Evolutionary conservation across 2,329 filamentous ascomycete species (phyloP), one percentile per base, ranked within the genome.

Genomic region (Diaporthe citriasiana): DNA sequence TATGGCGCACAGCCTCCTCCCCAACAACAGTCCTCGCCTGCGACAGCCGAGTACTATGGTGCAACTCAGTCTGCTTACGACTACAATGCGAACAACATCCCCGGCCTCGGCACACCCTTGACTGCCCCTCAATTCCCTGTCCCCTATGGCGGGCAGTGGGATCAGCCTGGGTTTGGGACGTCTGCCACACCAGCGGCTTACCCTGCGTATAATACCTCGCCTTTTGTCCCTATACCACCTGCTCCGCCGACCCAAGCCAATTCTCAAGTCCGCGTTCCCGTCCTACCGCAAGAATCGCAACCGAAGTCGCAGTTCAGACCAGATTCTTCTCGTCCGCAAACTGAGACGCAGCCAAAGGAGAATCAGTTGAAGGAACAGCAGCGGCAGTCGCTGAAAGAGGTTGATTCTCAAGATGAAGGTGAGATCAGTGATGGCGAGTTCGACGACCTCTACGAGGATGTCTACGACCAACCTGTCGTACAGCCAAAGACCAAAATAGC

Each of bases 391-490:
- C 15, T 17, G 55, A 66, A 56, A 25, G 69, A 75, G 19, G 35
- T 53, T 25, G 77, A 79, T 10, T 78, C 78, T 27, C 75, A 82
- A 35, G 94, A 97, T 79, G 94, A 97, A 78, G 94, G 93, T 22
- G 94, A 97, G 81, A 81, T 97, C 40, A 93, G 91, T 76, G 94
- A 96, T 78, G 89, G 87, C 25, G 91, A 93, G 77, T 86, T 88
- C 65, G 88, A 91, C 66, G 88, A 91, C 77, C 78, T 88, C 3
- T 90, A 91, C 75, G 87, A 89, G 38, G 69, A 75, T 47, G 69
- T 53, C 17, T 51, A 65, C 13, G 65, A 85, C 87, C 13, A 77
- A 77, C 60, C 78, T 78, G 45, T 59, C 35, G 45, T 42, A 50
- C 50, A 50, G 27, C 38, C 51, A 50, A 47, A 59, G 12, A 30